phyloP scores from a whole-genome alignment of 2,329 filamentous ascomycete species.

The Fusarium goolgardi region DNA sequence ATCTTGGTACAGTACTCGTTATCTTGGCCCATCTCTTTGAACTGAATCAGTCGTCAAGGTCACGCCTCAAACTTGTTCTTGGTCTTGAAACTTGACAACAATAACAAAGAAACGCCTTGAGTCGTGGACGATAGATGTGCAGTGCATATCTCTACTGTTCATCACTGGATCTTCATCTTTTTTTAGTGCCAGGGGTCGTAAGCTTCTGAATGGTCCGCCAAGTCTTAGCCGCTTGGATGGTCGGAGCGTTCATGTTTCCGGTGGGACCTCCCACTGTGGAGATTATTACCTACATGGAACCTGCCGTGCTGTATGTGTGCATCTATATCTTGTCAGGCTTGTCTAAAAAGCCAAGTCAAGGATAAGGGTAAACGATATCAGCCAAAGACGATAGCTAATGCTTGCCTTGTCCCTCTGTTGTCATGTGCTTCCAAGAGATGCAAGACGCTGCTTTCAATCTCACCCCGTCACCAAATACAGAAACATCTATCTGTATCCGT shows the following conservation, averaged over 20 bases:
- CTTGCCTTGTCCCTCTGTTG: constrained; percentile 21
- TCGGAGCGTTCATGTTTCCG: constrained; percentile 12
- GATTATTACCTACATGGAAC: constrained; percentile 18
- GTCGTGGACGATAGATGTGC: constrained; percentile 17
- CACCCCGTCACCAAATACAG: constrained; percentile 11
- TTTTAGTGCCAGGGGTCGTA: constrained; percentile 30
- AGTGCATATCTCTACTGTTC: constrained; percentile 29
- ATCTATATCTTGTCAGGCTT: neutral
- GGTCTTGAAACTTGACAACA: constrained; percentile 1
- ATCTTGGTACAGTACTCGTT: constrained; percentile 27
- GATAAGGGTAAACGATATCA: constrained; percentile 19
- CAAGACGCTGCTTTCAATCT: neutral
- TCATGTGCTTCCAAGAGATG: constrained; percentile 9
- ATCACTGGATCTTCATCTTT: constrained; percentile 37
- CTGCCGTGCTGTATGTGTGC: neutral
- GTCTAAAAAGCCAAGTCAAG: constrained; percentile 2
- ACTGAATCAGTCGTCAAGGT: constrained; percentile 13
- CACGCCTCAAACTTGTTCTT: constrained; percentile 4
- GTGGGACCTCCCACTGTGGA: constrained; percentile 26
- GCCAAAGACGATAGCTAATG: constrained; percentile 26
- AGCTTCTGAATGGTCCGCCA: constrained; percentile 31
- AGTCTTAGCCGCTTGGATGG: constrained; percentile 32
- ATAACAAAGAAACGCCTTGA: constrained; percentile 24
- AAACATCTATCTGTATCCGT: neutral
- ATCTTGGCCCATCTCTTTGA: neutral